These are phyloP conservation scores for Eucalyptus cloeziana DNA, from an alignment of 345 rosid species.

Conservation along the genomic window DNA sequence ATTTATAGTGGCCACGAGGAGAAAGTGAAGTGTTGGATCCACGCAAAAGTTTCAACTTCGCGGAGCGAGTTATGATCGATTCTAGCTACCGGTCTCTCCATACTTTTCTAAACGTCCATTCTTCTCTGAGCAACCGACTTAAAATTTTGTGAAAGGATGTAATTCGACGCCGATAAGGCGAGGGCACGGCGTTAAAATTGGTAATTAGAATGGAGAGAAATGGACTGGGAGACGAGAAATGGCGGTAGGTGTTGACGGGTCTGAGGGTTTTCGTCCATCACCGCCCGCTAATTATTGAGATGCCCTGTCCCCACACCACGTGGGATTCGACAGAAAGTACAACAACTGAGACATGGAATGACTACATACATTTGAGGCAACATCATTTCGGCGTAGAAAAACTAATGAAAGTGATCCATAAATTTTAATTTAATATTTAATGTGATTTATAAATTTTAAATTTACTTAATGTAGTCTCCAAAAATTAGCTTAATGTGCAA, in stretches of 20 bases:
- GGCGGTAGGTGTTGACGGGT: no score
- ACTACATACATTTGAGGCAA: rapidly evolving
- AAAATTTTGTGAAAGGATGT: background rate
- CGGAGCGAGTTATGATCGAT: background rate
- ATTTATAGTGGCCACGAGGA: background rate
- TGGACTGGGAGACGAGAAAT: no score
- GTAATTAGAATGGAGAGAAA: no score
- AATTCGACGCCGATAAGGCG: background rate
- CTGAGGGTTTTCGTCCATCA: background rate
- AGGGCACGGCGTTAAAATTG: background rate
- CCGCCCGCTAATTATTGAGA: background rate
- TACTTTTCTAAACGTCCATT: background rate
- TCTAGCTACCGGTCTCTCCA: background rate
- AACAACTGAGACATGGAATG: background rate
- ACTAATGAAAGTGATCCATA: rapidly evolving
- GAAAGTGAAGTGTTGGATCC: background rate
- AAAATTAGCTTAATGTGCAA: rapidly evolving
- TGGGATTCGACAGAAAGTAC: background rate
- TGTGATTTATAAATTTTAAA: no score
- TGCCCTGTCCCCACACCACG: background rate
- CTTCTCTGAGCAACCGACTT: background rate
- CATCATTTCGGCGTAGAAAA: no score
- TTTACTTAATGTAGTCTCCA: rapidly evolving
- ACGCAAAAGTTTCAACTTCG: background rate
- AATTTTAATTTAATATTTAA: no score